phyloP scores from a whole-genome alignment of 2,329 filamentous ascomycete species.

The Aspergillus neoniger region DNA sequence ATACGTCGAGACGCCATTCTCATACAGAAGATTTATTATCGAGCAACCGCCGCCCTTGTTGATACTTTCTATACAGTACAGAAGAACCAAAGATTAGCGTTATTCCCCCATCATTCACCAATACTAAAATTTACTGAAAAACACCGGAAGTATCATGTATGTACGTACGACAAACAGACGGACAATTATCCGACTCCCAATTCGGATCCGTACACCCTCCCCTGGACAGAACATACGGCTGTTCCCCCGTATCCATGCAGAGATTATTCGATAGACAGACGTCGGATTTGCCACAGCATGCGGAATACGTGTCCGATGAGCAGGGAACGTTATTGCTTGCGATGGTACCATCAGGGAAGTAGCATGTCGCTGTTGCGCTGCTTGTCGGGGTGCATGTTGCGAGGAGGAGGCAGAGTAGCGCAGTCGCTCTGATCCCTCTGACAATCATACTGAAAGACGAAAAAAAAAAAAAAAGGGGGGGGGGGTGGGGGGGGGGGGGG shows the following conservation, averaged over 20 bases:
- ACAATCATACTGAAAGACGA: neutral
- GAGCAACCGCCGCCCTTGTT: slow-evolving; percentile 19
- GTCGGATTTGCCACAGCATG: slow-evolving; percentile 27
- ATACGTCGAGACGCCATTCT: slow-evolving; percentile 18
- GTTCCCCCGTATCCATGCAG: slow-evolving; percentile 27
- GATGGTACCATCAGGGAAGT: slow-evolving; percentile 28
- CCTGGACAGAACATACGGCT: slow-evolving; percentile 30
- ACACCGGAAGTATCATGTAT: no score
- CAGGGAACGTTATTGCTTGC: slow-evolving; percentile 28
- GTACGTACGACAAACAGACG: slow-evolving; percentile 25
- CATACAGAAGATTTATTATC: slow-evolving; percentile 24
- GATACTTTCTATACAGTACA: slow-evolving; percentile 14
- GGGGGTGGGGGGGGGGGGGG: no score
- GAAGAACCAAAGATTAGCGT: neutral
- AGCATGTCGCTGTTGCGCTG: slow-evolving; percentile 22
- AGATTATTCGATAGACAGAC: slow-evolving; percentile 34
- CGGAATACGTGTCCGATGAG: slow-evolving; percentile 25
- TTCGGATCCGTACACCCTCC: slow-evolving; percentile 32
- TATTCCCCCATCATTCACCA: no score
- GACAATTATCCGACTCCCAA: slow-evolving; percentile 29
- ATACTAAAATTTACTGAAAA: no score
- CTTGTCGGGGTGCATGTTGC: neutral
- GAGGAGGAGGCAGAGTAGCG: neutral
- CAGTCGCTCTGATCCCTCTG: neutral
- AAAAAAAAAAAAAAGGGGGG: no score